Conservation (phyloP, 371 early-diverging fungal genomes). For the Mortierella sp. region DNA sequence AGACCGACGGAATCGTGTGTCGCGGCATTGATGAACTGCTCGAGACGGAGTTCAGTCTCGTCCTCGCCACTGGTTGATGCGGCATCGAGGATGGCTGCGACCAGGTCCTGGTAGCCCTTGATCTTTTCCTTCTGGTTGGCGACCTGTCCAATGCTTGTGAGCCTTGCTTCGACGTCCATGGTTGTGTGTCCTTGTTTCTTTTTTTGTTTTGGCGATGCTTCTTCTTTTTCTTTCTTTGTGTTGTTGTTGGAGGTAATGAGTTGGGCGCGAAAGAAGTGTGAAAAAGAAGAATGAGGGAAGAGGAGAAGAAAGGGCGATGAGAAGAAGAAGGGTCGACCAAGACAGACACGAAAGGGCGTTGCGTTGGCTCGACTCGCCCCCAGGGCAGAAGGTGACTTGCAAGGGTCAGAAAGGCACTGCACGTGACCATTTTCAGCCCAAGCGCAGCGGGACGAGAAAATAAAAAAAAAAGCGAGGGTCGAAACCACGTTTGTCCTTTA, state of each 20-base stretch:
- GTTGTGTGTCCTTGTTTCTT: not conserved
- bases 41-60: constrained; percentile 28
- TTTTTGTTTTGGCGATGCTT: no score
- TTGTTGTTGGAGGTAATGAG: not conserved
- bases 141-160: constrained; percentile 45
- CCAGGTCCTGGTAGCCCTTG: constrained; percentile 57
- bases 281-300: not conserved
- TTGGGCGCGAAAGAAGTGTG: not conserved
- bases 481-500: not conserved
- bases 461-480: constrained; percentile 2
- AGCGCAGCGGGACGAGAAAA: not conserved
- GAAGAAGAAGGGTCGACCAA: not conserved
- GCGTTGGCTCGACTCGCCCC: not conserved
- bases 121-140: constrained; percentile 59
- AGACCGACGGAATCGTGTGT: constrained; percentile 82
- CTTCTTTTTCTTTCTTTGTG: not conserved
- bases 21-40: constrained; percentile 70
- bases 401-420: not conserved
- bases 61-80: constrained; percentile 16
- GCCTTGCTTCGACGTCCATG: constrained; percentile 43
- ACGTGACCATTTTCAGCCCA: not conserved
- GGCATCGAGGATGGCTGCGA: constrained; percentile 37
- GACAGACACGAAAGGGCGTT: not conserved
- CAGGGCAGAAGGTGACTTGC: constrained; percentile 1
- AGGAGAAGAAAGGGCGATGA: constrained; percentile 5